Conservation (phyloP, 2,329 filamentous ascomycete genomes). For the Colletotrichum musae region DNA sequence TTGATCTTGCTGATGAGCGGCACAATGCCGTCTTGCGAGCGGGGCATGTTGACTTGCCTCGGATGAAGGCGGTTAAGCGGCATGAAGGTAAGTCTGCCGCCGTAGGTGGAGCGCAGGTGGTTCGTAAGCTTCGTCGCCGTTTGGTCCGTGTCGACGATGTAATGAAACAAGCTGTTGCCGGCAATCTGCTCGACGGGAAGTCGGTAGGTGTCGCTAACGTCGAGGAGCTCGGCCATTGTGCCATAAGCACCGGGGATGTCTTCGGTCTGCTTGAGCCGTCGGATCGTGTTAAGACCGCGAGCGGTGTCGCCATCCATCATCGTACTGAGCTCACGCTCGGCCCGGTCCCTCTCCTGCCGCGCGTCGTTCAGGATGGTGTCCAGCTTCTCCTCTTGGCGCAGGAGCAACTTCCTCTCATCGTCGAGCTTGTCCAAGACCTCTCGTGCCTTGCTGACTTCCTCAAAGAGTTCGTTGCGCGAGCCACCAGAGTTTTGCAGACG, state of each 20-base stretch:
- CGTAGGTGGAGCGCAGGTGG: constrained; percentile 82
- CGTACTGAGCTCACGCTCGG: constrained; percentile 83
- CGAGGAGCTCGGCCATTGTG: constrained; percentile 92
- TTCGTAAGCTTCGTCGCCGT: constrained; percentile 88
- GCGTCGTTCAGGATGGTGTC: constrained; percentile 83
- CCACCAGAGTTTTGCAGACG: constrained; percentile 85
- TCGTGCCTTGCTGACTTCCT: constrained; percentile 82
- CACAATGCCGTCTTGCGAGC: constrained; percentile 78
- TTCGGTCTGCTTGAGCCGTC: constrained; percentile 83
- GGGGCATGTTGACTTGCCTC: constrained; percentile 81
- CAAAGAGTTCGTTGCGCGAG: constrained; percentile 79
- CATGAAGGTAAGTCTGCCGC: constrained; percentile 94
- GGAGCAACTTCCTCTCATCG: constrained; percentile 89
- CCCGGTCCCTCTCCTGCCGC: constrained; percentile 81
- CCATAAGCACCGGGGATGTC: constrained; percentile 91
- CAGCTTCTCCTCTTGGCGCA: constrained; percentile 90
- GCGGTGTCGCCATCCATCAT: constrained; percentile 93
- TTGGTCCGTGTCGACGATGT: constrained; percentile 91
- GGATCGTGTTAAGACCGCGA: constrained; percentile 87
- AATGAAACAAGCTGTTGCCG: constrained; percentile 93
- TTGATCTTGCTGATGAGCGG: constrained; percentile 88
- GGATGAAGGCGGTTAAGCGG: constrained; percentile 86
- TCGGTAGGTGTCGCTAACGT: constrained; percentile 87
- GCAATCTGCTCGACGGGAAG: constrained; percentile 94
- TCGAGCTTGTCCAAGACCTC: constrained; percentile 83